A percentile compares a stretch with the other conserved stretches of the same genome.
Conservation (phyloP, 129 eudicot species). For the Oenanthe sinensis region DNA sequence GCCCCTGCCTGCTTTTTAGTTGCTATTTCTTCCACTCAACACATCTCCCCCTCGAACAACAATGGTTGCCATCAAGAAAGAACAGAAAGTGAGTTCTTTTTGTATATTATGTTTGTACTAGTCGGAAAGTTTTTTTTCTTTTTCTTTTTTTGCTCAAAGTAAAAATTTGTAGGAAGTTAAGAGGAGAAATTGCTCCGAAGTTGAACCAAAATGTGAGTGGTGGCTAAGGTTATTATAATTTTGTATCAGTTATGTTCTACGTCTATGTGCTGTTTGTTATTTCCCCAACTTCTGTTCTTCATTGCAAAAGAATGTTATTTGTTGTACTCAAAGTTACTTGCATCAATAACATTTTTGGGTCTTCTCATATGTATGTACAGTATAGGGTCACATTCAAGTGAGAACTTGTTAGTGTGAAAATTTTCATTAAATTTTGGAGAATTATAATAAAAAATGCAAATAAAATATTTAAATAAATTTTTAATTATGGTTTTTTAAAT, state of each 20-base stretch:
- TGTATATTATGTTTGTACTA: constrained; percentile 16
- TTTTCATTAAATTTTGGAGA: too few relatives aligned
- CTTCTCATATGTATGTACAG: too few relatives aligned
- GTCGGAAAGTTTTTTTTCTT: constrained; percentile 12
- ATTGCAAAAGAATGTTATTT: neutral
- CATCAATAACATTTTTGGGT: neutral
- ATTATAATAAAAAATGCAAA: too few relatives aligned
- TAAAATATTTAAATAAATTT: too few relatives aligned
- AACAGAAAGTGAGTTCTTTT: constrained; percentile 12
- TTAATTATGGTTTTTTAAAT: too few relatives aligned
- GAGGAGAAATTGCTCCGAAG: neutral
- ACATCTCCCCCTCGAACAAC: neutral
- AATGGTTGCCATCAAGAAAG: constrained; percentile 2
- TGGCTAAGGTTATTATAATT: neutral
- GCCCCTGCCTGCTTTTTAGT: constrained; percentile 9
- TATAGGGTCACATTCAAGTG: too few relatives aligned
- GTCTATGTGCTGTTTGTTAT: neutral
- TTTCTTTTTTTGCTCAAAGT: constrained; percentile 10
- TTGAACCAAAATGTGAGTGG: neutral
- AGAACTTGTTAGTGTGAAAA: too few relatives aligned
- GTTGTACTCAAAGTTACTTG: neutral
- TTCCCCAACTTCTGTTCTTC: neutral
- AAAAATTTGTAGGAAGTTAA: neutral
- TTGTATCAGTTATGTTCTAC: neutral
- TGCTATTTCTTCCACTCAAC: neutral